Evolutionary conservation across 305 asterid genomes (phyloP), one percentile per base, ranked within the genome.

Genomic region (Plantago rigida): DNA sequence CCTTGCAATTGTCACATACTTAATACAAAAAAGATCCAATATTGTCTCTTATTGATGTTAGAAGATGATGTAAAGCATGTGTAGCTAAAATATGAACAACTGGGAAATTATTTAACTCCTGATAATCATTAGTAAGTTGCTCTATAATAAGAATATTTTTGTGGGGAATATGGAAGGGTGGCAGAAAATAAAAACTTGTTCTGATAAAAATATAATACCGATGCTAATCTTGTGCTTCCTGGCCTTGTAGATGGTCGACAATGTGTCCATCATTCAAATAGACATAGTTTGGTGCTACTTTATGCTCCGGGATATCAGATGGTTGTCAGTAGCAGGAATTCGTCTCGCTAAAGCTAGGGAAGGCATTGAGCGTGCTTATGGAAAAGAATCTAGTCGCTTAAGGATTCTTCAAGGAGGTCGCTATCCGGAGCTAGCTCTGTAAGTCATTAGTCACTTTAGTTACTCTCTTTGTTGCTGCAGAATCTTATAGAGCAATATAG

Each of bases 231-330:
- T 55, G 66, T 65, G 47, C 50, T 66, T 59, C 49, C 26, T 56
- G 19, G 26, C 60, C 51, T 65, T 75, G 46, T 81, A 88, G 97
- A 82, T 88, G 95, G 82, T 88, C 70, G 98, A 91, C 69, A 91
- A 91, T 51, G 98, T 84, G 41, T 62, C 96, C 19, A 83, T 91
- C 71, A 84, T 88, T 57, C 96, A 91, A 84, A 83, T 91, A 76
- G 96, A 91, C 74, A 86, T 91, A 87, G 98, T 91, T 51, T 91
- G 96, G 98, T 91, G 98, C 80, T 91, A 84, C 76, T 79, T 88
- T 68, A 84, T 88, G 96, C 94, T 91, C 49, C 87, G 80, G 9
- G 98, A 91, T 79, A 88, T 91, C 69, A 81, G 84, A 77, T 84
- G 93, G 93, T 84, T 91, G 31, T 80, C 94, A 41, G 89, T 78